phyloP scores from a whole-genome alignment of 371 early-diverging fungal genomes.

The Cokeromyces recurvatus region DNA sequence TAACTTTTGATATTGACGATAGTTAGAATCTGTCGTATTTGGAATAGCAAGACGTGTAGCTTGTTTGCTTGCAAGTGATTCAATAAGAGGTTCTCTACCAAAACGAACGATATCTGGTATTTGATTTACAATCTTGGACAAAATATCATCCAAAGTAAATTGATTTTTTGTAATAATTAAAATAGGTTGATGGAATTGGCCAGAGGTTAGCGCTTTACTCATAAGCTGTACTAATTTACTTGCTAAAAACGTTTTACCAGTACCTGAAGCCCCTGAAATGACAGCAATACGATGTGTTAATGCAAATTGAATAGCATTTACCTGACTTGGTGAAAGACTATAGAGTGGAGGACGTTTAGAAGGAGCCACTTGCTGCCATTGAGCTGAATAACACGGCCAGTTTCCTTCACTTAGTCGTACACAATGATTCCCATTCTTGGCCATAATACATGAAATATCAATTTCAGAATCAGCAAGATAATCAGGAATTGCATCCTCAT shows the following conservation, averaged over 20 bases:
- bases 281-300: conserved; percentile 32
- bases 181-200: conserved; percentile 31
- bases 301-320: conserved; percentile 26
- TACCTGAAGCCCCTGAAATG: conserved; percentile 34
- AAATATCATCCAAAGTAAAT: conserved; percentile 21
- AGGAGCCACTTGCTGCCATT: conserved; percentile 1
- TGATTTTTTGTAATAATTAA: conserved; percentile 28
- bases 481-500: conserved; percentile 17
- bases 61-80: conserved; percentile 12
- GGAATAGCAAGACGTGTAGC: conserved; percentile 6
- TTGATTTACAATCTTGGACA: not conserved
- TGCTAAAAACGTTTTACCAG: conserved; percentile 38
- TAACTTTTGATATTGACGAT: conserved; percentile 9
- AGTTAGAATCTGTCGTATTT: conserved; percentile 16
- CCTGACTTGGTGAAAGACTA: conserved; percentile 29
- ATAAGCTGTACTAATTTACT: conserved; percentile 26
- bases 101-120: conserved; percentile 32
- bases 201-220: conserved; percentile 16
- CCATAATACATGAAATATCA: conserved; percentile 29
- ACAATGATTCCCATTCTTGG: not conserved
- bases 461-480: conserved; percentile 22
- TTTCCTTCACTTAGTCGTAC: conserved; percentile 7
- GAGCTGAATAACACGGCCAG: conserved; percentile 20
- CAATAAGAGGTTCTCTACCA: conserved; percentile 11
- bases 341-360: conserved; percentile 19